Evolutionary conservation across 192 early-diverging fungal species (phyloP), one percentile per base, ranked within the genome.

Genomic region (Lunasporangiospora selenospora): DNA sequence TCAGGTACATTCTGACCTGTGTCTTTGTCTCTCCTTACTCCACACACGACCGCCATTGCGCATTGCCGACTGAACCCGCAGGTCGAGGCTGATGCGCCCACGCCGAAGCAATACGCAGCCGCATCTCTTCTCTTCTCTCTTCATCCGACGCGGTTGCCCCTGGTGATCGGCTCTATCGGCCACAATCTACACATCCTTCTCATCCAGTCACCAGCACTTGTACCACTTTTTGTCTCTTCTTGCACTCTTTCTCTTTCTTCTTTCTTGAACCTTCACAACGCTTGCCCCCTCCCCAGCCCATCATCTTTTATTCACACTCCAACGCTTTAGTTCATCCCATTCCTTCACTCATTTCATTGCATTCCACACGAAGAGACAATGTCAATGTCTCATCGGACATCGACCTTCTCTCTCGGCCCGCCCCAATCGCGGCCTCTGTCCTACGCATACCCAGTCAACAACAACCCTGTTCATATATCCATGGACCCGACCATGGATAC

Each of bases 161-260:
- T n/a, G n/a, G n/a, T n/a, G n/a, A n/a, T n/a, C n/a, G n/a, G 24
- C 45, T 27, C 45, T 10, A 47, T 30, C 45, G 18, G 43, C 19
- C 43, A 21, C 21, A 23, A 24, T 19, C 45, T n/a, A 47, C 23
- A 43, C 41, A 21, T 27, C 15, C 45, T 10, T 6, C 16, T 2
- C 45, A 47, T 47, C 45, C 16, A 26, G 19, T 10, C 45, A 47
- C n/a, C n/a, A n/a, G n/a, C n/a, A n/a, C n/a, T n/a, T n/a, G n/a
- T n/a, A n/a, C n/a, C n/a, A n/a, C n/a, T n/a, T n/a, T n/a, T n/a
- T n/a, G n/a, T n/a, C n/a, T n/a, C n/a, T 29, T 15, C 6, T 10
- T 3, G 21, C 23, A 15, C 21, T 1, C 7, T 11, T 9, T 13
- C 18, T 27, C 7, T 47, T 21, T 15, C 24, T 21, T 26, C 45